Evolutionary conservation across 2,329 filamentous ascomycete genomes (phyloP).

Genomic region (Aspergillus luchuensis): DNA sequence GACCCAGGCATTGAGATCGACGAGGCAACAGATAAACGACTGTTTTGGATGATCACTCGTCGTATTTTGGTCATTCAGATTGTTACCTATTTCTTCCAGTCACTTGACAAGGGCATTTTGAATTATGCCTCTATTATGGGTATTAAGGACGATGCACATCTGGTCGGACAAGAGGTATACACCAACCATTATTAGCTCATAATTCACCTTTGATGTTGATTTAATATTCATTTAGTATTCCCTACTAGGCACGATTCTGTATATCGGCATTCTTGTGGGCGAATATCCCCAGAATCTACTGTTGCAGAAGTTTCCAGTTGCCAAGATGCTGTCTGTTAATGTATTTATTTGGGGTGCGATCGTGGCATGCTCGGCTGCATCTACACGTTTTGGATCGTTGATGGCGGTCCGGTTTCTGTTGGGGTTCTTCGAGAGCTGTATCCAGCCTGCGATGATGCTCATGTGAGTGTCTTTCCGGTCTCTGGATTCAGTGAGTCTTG

Average conservation of each 20-base stretch:
- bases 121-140: constrained; percentile 30
- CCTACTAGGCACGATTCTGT: constrained; percentile 52
- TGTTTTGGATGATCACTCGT: constrained; percentile 23
- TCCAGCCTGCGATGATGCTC: constrained; percentile 44
- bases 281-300: constrained; percentile 55
- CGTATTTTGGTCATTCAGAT: constrained; percentile 21
- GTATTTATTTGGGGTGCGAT: constrained; percentile 56
- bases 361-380: constrained; percentile 49
- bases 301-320: constrained; percentile 51
- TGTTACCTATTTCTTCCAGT: constrained; percentile 27
- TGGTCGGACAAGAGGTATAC: constrained; percentile 43
- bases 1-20: constrained; percentile 14
- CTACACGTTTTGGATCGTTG: constrained; percentile 42
- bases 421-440: constrained; percentile 12
- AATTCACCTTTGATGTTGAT: background rate
- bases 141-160: constrained; percentile 31
- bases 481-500: constrained; percentile 18
- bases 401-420: constrained; percentile 18
- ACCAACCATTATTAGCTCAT: constrained; percentile 28
- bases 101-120: constrained; percentile 26
- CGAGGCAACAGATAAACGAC: constrained; percentile 18
- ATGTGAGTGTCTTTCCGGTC: constrained; percentile 39
- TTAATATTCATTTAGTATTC: constrained; percentile 41
- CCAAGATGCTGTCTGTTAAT: constrained; percentile 52
- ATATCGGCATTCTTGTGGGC: constrained; percentile 54